phyloP scores from a whole-genome alignment of 345 rosid genomes.

The Psidium guajava region DNA sequence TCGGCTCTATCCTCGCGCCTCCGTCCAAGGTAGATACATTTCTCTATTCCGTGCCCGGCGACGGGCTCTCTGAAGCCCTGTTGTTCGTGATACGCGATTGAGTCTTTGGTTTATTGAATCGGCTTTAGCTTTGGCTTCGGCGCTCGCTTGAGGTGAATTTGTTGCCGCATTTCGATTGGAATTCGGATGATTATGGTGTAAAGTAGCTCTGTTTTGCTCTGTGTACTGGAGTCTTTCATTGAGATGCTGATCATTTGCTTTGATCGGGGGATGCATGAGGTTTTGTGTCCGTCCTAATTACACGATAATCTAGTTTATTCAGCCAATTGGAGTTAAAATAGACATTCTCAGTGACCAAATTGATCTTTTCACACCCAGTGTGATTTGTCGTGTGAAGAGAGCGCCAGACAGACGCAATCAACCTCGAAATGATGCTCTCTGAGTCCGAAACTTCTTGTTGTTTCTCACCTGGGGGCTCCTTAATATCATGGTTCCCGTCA shows the following conservation, averaged over 20 bases:
- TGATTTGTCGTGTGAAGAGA: not conserved
- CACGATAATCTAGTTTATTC: not conserved
- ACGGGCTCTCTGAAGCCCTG: not conserved
- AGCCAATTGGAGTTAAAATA: not conserved
- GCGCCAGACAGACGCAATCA: not conserved
- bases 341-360: not conserved
- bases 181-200: not conserved
- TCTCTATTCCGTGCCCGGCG: not conserved
- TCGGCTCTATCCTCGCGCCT: conserved; percentile 57
- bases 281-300: not conserved
- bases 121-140: not conserved
- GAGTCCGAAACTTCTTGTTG: not conserved
- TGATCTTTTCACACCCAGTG: not conserved
- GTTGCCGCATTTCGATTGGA: not conserved
- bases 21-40: conserved; percentile 29
- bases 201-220: not conserved
- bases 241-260: not conserved
- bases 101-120: not conserved
- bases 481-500: not conserved
- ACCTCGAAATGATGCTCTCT: not conserved
- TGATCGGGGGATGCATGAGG: not conserved
- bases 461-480: not conserved
- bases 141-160: not conserved
- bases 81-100: not conserved
- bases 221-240: not conserved